These are phyloP conservation scores for Geosmithia putterillii DNA, from an alignment of 2,329 filamentous ascomycete species.

Conservation along the genomic window DNA sequence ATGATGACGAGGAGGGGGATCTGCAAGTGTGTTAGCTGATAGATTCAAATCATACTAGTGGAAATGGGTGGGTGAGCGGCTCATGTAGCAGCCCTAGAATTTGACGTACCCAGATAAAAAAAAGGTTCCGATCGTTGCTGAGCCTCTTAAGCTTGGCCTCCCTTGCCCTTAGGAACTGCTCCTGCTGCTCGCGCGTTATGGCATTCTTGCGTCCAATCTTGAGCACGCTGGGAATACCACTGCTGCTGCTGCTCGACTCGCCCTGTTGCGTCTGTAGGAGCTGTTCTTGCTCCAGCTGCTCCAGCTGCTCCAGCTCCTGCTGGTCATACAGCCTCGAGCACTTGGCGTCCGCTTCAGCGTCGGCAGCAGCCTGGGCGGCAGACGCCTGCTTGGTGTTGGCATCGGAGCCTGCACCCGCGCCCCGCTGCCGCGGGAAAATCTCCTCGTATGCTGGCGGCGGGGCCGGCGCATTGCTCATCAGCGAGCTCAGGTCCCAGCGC, in stretches of 20 bases:
- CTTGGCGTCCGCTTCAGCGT: conserved; percentile 46
- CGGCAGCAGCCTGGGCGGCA: conserved; percentile 43
- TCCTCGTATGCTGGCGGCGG: conserved; percentile 70
- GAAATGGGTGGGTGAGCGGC: no score
- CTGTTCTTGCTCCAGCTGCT: conserved; percentile 4
- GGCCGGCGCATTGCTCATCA: conserved; percentile 32
- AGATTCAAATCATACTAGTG: no score
- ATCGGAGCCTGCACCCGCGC: conserved; percentile 22
- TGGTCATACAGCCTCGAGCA: conserved; percentile 41
- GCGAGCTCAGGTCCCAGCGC: conserved; percentile 58
- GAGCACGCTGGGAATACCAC: conserved; percentile 31
- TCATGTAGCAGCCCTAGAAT: no score
- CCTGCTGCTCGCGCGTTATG: conserved; percentile 53
- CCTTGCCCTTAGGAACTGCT: conserved; percentile 47
- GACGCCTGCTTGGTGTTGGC: conserved; percentile 44
- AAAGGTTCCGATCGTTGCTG: conserved; percentile 52
- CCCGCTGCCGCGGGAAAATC: conserved; percentile 55
- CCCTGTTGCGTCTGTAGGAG: conserved; percentile 11
- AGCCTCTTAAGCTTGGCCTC: conserved; percentile 51
- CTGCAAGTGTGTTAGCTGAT: conserved; percentile 17
- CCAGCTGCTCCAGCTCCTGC: conserved; percentile 2
- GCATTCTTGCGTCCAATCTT: conserved; percentile 51
- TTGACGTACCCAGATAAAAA: conserved; percentile 58
- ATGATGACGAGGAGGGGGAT: conserved; percentile 37
- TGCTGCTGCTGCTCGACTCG: conserved; percentile 9